phyloP scores from a whole-genome alignment of 1,284 basidiomycete genomes.

The Malassezia brasiliensis region DNA sequence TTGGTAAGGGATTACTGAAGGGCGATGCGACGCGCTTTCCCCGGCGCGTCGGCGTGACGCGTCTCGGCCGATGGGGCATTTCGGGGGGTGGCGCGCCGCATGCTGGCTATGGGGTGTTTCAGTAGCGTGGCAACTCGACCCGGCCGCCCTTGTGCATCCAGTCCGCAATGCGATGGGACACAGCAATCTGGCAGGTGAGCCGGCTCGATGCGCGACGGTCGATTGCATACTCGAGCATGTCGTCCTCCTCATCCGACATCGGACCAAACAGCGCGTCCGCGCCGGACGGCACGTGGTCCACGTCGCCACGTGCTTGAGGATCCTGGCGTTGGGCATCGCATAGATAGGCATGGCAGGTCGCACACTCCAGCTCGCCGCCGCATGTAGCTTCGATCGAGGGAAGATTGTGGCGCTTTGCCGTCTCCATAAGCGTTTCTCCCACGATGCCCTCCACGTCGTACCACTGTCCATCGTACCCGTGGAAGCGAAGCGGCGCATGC shows the following conservation, averaged over 20 bases:
- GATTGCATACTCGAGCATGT: slow-evolving; percentile 35
- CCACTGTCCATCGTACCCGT: slow-evolving; percentile 27
- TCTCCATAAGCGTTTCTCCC: slow-evolving; percentile 45
- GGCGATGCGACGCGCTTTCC: neutral
- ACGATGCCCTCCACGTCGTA: slow-evolving; percentile 23
- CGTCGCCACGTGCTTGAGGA: slow-evolving; percentile 4
- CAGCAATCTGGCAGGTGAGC: slow-evolving; percentile 24
- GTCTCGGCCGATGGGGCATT: slow-evolving; percentile 5
- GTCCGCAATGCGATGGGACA: slow-evolving; percentile 14
- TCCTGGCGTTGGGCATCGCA: slow-evolving; percentile 18
- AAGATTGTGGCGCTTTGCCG: slow-evolving; percentile 31
- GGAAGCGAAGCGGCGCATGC: slow-evolving; percentile 25
- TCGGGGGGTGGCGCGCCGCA: neutral
- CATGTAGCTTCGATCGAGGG: slow-evolving; percentile 45
- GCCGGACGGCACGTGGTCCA: neutral
- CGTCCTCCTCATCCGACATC: slow-evolving; percentile 23
- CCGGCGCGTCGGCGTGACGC: neutral
- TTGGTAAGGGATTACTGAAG: neutral
- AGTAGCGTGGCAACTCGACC: slow-evolving; percentile 21
- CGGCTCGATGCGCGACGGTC: slow-evolving; percentile 13
- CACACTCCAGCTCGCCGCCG: slow-evolving; percentile 42
- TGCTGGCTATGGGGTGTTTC: neutral
- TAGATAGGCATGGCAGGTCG: slow-evolving; percentile 34
- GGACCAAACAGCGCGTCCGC: neutral
- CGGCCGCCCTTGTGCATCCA: slow-evolving; percentile 22